phyloP scores from a whole-genome alignment of 805 yeast genomes.

The Candida rishiriensis region DNA sequence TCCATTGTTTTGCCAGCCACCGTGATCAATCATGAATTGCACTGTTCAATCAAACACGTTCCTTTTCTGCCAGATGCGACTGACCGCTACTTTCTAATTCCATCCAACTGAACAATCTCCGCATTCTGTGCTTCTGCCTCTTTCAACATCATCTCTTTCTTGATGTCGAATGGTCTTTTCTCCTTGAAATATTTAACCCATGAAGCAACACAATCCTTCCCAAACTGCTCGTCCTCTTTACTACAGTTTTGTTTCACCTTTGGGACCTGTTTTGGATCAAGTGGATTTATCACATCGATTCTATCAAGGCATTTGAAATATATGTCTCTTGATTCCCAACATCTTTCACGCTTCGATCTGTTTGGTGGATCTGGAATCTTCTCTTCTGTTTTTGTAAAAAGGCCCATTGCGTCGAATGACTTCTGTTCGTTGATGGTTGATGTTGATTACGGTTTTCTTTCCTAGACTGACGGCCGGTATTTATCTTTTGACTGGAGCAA shows the following conservation, averaged over 20 bases:
- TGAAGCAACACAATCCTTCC: slow-evolving; percentile 72
- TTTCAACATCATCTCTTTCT: slow-evolving; percentile 60
- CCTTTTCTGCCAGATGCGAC: background rate
- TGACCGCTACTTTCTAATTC: slow-evolving; percentile 18
- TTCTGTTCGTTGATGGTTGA: background rate
- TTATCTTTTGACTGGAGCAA: no score
- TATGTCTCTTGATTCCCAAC: slow-evolving; percentile 88
- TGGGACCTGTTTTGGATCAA: slow-evolving; percentile 45
- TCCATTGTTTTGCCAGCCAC: no score
- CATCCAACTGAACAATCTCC: slow-evolving; percentile 25
- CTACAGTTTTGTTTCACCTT: slow-evolving; percentile 56
- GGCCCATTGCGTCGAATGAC: slow-evolving; percentile 38
- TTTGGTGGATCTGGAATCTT: slow-evolving; percentile 39
- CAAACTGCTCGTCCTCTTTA: slow-evolving; percentile 50
- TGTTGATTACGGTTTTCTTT: no score
- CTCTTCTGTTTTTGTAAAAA: slow-evolving; percentile 34
- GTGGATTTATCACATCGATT: slow-evolving; percentile 64
- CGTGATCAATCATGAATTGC: no score
- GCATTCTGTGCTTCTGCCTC: slow-evolving; percentile 72
- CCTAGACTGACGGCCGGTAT: no score
- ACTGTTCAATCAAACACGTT: background rate
- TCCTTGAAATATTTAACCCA: slow-evolving; percentile 93
- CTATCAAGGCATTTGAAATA: slow-evolving; percentile 72
- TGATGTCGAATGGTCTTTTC: slow-evolving; percentile 74
- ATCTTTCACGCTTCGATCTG: slow-evolving; percentile 63